Conservation (phyloP, 345 rosid genomes). For the Gynandropsis gynandra region DNA sequence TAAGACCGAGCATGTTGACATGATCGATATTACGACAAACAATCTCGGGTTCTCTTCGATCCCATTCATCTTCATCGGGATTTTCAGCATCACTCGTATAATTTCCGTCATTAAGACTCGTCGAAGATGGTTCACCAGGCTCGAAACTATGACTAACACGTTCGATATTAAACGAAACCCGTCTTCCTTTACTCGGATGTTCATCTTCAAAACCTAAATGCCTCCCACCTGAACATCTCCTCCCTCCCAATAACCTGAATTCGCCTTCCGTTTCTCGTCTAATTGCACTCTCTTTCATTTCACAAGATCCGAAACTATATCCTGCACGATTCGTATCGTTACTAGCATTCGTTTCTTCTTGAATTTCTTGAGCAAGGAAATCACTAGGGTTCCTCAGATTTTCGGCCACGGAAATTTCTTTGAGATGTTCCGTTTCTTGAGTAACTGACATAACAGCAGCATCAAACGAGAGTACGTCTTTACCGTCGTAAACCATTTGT, state of each 20-base stretch:
- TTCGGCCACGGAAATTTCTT: constrained; percentile 32
- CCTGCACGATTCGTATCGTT: neutral
- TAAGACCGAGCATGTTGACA: constrained; percentile 64
- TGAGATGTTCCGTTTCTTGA: constrained; percentile 45
- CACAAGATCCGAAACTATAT: constrained; percentile 40
- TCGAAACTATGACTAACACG: constrained; percentile 31
- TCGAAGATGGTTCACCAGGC: constrained; percentile 52
- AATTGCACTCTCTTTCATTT: constrained; percentile 82
- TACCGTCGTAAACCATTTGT: constrained; percentile 47
- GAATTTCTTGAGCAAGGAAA: constrained; percentile 41
- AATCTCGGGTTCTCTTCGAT: constrained; percentile 68
- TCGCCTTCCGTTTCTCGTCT: constrained; percentile 95
- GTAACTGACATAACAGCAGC: constrained; percentile 64
- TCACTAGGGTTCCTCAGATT: constrained; percentile 23
- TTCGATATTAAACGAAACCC: constrained; percentile 82
- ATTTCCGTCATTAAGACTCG: constrained; percentile 34
- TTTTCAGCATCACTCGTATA: constrained; percentile 37
- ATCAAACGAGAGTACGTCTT: constrained; percentile 63
- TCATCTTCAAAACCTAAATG: constrained; percentile 72
- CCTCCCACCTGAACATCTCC: constrained; percentile 58
- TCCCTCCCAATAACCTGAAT: constrained; percentile 77
- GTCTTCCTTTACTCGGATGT: constrained; percentile 64
- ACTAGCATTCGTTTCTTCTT: constrained; percentile 46
- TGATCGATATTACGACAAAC: constrained; percentile 72
- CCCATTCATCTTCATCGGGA: constrained; percentile 66